Conservation (phyloP, 2,329 filamentous ascomycete species). For the Neonectria neomacrospora region DNA sequence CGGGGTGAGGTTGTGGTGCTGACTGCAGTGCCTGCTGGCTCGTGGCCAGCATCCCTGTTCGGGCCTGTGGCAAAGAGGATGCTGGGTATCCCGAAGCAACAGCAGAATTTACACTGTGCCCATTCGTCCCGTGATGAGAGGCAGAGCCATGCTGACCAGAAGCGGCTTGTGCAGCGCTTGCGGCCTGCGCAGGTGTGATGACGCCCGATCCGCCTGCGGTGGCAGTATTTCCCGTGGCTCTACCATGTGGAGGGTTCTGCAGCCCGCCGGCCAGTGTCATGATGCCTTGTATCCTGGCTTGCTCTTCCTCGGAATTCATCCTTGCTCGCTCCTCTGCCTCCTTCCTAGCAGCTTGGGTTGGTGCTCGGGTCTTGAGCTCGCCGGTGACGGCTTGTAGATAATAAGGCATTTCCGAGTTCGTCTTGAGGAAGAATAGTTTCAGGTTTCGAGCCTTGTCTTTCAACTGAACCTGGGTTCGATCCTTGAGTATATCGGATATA, state of each 20-base stretch:
- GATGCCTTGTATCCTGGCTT: constrained; percentile 69
- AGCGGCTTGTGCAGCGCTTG: constrained; percentile 44
- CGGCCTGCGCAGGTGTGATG: constrained; percentile 50
- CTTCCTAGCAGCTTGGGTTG: constrained; percentile 76
- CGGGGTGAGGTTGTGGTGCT: constrained; percentile 42
- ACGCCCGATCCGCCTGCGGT: constrained; percentile 44
- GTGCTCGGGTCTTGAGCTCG: constrained; percentile 86
- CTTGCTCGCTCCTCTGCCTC: constrained; percentile 73
- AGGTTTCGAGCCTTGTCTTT: constrained; percentile 93
- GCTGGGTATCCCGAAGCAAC: constrained; percentile 42
- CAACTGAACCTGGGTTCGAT: constrained; percentile 89
- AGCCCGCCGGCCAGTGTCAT: constrained; percentile 65
- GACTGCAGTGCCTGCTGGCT: constrained; percentile 48
- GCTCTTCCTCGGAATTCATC: constrained; percentile 68
- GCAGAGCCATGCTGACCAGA: constrained; percentile 34
- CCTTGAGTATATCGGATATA: constrained; percentile 84
- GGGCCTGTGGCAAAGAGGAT: constrained; percentile 43
- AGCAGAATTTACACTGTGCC: constrained; percentile 32
- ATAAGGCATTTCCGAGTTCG: constrained; percentile 88
- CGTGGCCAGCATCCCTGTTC: constrained; percentile 42
- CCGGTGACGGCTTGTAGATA: constrained; percentile 90
- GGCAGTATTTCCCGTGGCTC: constrained; percentile 39
- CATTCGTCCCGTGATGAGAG: constrained; percentile 28
- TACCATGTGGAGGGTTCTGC: constrained; percentile 54
- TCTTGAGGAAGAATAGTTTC: constrained; percentile 92